Evolutionary conservation across 495 filamentous ascomycete species (phyloP), one percentile per base, ranked within the genome.

Genomic region (Tuber microsphaerosporum): DNA sequence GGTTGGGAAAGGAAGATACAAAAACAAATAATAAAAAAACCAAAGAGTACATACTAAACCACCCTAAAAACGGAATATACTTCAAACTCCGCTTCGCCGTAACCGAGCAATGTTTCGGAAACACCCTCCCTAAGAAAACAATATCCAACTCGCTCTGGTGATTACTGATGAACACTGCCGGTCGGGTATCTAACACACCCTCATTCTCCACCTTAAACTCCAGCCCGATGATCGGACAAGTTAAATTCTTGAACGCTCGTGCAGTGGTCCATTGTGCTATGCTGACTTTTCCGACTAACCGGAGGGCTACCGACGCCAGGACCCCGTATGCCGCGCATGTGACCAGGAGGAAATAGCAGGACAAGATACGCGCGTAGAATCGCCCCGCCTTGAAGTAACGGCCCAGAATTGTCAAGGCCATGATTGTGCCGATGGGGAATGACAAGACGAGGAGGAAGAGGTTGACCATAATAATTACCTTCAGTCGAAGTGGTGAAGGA

Each of bases 61-160:
- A 97, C 72, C 95, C 95, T 68, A 99, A 86, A 83, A 99, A 91
- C 2, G 95, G 95, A n/a, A 90, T 84, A 69, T 87, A 88, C 79
- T 90, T 91, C 78, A 99, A 85, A 48, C 89, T 91, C 81, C 91
- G 90, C 88, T 99, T 99, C 61, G 94, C 93, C 8, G 94, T 97
- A 70, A 99, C 92, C 83, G 90, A 92, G 86, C 92, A 96, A 86
- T 95, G 93, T 74, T 90, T 91, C 19, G 95, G 96, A 86, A 97
- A 97, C 65, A 82, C 56, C 79, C 85, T 84, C 56, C 93, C 95
- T 19, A 98, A 88, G 88, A 98, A 91, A 72, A 97, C 87, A 45
- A 99, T 92, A 83, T 99, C 95, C 74, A 99, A 88, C 83, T 97
- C 96, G 8, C 81, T 82, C 86, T 97, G 94, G 85, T 98, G 94